Evolutionary conservation across 2,329 filamentous ascomycete genomes (phyloP), one percentile per base, ranked within the genome.

Genomic region (Colletotrichum gigasporum): DNA sequence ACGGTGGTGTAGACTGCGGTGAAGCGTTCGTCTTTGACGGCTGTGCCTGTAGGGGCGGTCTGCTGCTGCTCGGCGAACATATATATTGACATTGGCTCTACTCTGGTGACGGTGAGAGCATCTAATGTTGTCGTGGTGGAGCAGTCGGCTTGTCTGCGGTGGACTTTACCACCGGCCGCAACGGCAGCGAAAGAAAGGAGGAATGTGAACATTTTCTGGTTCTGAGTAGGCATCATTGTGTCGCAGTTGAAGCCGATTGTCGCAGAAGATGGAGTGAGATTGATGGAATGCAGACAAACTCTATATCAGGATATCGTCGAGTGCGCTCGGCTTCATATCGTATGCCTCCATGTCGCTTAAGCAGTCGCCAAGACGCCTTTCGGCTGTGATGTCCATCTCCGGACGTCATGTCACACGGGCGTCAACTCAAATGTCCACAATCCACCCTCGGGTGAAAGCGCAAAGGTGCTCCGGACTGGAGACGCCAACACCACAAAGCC

Each of bases 241-340:
- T 53, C 28, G 50, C 48, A 42, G 39, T 34, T 47, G 52, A 12
- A 47, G 32, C 42, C 42, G 7, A 28, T 6, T 44, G 48, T 54
- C 57, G 41, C 24, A 53, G 28, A n/a, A 32, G n/a, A 26, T 30
- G 24, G 14, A 45, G 22, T n/a, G 34, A 26, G 26, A 30, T 28
- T 24, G 48, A 55, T 50, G 56, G 62, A 64, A 64, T 64, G 62
- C 56, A 48, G 62, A 34, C 56, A 64, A 64, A 64, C 34, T 61
- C 62, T 64, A 64, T 64, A 64, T 64, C 35, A 64, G 56, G 41
- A 61, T 42, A 54, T 26, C 14, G 35, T 44, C 7, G 35, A 30
- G 26, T 48, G 2, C 7, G 16, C 26, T 10, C 8, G 32, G 42
- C 4, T 11, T 51, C 22, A 47, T 61, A 61, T 54, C 48, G 61